Evolutionary conservation across 495 filamentous ascomycete species (phyloP).

Genomic region (Penicillium nucicola): DNA sequence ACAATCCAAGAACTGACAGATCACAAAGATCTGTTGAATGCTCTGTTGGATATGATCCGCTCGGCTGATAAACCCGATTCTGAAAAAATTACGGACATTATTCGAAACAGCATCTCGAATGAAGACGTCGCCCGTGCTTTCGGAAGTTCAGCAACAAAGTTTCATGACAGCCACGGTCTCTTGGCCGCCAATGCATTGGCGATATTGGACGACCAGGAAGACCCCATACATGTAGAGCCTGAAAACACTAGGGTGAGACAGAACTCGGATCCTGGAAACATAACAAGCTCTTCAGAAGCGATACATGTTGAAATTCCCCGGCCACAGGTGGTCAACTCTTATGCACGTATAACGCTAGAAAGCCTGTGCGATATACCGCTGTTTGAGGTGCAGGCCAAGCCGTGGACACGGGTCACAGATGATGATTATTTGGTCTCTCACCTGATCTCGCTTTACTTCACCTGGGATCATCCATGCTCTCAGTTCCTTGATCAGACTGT

Average conservation of each 20-base stretch:
- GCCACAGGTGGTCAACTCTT: constrained; percentile 9
- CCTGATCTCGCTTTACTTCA: constrained; percentile 46
- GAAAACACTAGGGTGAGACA: background rate
- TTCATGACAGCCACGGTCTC: constrained; percentile 14
- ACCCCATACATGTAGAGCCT: background rate
- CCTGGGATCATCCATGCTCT: constrained; percentile 40
- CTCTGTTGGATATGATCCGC: constrained; percentile 27
- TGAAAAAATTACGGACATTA: constrained; percentile 23
- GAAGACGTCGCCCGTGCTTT: constrained; percentile 23
- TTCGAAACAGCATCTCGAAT: constrained; percentile 23
- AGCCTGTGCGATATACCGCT: constrained; percentile 37
- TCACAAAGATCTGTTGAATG: constrained; percentile 29
- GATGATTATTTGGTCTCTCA: constrained; percentile 46
- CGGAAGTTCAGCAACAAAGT: constrained; percentile 12
- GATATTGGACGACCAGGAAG: constrained; percentile 10
- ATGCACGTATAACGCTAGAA: constrained; percentile 33
- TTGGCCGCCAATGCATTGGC: constrained; percentile 5
- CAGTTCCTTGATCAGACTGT: constrained; percentile 34
- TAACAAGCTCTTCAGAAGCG: constrained; percentile 6
- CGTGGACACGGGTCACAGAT: constrained; percentile 47
- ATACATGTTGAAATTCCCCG: constrained; percentile 11
- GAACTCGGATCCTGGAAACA: constrained; percentile 9
- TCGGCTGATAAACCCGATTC: constrained; percentile 20
- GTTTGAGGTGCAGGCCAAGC: constrained; percentile 31
- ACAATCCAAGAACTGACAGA: constrained; percentile 35